Evolutionary conservation across 202 grass and related monocot species (phyloP).

Genomic region (Elaeis oleifera): DNA sequence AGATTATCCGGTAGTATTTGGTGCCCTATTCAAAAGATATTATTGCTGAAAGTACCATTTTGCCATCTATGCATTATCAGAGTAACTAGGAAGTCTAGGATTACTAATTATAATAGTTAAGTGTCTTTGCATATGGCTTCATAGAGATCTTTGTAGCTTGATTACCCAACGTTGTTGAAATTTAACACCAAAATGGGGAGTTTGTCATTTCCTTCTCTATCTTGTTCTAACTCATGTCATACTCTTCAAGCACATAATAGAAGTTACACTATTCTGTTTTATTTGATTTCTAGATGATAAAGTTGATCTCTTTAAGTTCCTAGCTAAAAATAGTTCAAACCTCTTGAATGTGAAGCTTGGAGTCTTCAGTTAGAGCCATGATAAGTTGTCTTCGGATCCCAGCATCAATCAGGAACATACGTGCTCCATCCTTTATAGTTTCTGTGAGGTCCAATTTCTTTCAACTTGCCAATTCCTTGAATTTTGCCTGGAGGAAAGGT

Average conservation of each 20-base stretch:
- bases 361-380: conserved; percentile 93
- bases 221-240: too few relatives aligned
- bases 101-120: too few relatives aligned
- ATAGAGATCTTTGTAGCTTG: too few relatives aligned
- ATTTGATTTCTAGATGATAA: background rate
- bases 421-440: conserved; percentile 95
- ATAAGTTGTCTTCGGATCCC: conserved; percentile 86
- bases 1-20: too few relatives aligned
- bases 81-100: too few relatives aligned
- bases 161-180: too few relatives aligned
- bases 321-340: conserved; percentile 25
- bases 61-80: too few relatives aligned
- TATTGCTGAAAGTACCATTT: too few relatives aligned
- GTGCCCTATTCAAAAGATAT: too few relatives aligned
- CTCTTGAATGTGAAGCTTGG: conserved; percentile 92
- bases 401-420: conserved; percentile 79
- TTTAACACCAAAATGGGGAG: too few relatives aligned
- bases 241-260: background rate
- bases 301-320: background rate
- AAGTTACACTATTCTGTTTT: background rate
- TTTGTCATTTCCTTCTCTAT: too few relatives aligned
- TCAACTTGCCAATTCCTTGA: conserved; percentile 34
- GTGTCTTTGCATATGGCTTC: too few relatives aligned
- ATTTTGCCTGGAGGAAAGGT: conserved; percentile 41
- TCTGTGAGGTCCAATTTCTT: conserved; percentile 82